These are phyloP conservation scores for Colletotrichum sp. DNA, from an alignment of 2,329 filamentous ascomycete species.

Conservation along the genomic window DNA sequence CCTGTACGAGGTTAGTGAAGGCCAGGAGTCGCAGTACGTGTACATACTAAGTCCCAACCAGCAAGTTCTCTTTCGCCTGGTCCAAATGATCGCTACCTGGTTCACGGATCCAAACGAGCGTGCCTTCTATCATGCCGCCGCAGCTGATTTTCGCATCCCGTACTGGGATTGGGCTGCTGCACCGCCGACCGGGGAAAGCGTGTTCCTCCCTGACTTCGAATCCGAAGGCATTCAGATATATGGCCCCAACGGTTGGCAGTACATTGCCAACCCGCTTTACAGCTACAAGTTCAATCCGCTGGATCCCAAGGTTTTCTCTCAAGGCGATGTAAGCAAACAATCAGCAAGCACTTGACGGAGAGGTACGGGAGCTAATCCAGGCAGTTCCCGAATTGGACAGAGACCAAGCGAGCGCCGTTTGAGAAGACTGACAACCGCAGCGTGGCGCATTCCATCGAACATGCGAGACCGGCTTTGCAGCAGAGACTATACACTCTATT, in stretches of 20 bases:
- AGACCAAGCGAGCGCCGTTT: constrained; percentile 44
- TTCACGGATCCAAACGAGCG: constrained; percentile 51
- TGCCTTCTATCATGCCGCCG: constrained; percentile 55
- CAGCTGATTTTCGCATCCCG: constrained; percentile 57
- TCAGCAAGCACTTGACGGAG: not conserved
- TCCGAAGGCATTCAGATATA: constrained; percentile 56
- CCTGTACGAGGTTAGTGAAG: constrained; percentile 55
- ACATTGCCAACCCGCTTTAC: constrained; percentile 67
- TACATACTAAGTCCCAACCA: constrained; percentile 20
- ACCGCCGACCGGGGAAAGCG: constrained; percentile 52
- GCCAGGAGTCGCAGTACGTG: not conserved
- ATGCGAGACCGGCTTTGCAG: constrained; percentile 55
- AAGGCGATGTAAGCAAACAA: constrained; percentile 59
- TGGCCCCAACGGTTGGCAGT: constrained; percentile 60
- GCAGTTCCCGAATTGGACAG: constrained; percentile 63
- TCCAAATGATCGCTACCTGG: constrained; percentile 49
- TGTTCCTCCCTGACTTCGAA: constrained; percentile 50
- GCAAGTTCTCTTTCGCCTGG: constrained; percentile 42
- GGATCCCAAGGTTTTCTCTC: constrained; percentile 61
- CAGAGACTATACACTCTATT: constrained; percentile 72
- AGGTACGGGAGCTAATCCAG: not conserved
- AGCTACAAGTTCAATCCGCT: constrained; percentile 66
- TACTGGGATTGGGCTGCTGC: constrained; percentile 65
- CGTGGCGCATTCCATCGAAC: constrained; percentile 57
- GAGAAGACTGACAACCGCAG: constrained; percentile 61